Base-by-base conservation (phyloP, 1,284 basidiomycete species). In the Papiliotrema flavescens region DNA sequence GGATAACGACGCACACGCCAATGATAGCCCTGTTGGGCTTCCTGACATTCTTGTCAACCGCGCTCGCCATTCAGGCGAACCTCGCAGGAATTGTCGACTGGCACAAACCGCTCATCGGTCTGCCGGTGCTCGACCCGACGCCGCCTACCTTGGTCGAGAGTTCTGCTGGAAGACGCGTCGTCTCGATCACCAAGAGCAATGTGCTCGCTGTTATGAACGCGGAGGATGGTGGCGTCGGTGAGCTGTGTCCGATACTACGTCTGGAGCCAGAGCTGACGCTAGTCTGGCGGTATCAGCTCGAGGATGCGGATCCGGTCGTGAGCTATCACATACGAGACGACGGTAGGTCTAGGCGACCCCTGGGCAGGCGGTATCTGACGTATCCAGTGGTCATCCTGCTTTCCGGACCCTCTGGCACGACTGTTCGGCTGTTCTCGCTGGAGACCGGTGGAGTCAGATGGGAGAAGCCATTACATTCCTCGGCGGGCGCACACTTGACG, bases 31-130 rank as follows among this genome's bases (percentile, higher is more conserved):
- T 60, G 47, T 17, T 60, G 40, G 22, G 48, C 7, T 19, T 54
- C 22, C 19, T 54, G 32, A 43, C 23, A 32, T 46, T 52, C 28
- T 43, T 54, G 42, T 34, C 49, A 11, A 53, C 49, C 9, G 61
- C 63, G 11, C 19, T 64, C 1, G 71, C 70, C 2, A 56, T 76
- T 8, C 72, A 76, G 56, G 62, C 65, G 23, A 70, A 74, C 41
- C 62, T 76, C 17, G 89, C 85, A 35, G 91, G 90, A 48, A 79
- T 90, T 34, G 82, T 91, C 36, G 90, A 94, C 78, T 94, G 90
- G 91, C 83, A 94, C 76, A 86, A 84, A 61, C 75, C 80, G 20
- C 80, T 87, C 26, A 77, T 90, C 53, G 91, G 91, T 22, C 79
- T 86, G 8, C 88, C 89, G 0, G 73, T 85, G 8, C 59, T 67